phyloP scores from a whole-genome alignment of 2,329 filamentous ascomycete genomes.

The Xylariomycetidae sp. region DNA sequence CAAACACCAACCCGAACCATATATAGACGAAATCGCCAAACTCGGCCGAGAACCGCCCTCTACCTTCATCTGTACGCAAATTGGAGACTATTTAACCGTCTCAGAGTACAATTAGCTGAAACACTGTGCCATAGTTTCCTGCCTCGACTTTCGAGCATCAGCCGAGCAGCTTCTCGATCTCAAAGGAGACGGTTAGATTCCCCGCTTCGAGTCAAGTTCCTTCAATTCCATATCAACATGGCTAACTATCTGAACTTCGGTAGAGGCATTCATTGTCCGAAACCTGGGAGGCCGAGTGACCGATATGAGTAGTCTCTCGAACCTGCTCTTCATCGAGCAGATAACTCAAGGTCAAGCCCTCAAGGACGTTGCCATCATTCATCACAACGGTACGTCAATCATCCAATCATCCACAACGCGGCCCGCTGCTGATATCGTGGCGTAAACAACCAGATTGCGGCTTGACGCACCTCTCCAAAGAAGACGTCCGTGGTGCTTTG shows the following conservation, averaged over 20 bases:
- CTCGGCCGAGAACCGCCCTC: no score
- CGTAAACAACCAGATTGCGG: no score
- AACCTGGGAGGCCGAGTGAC: slow-evolving; percentile 1
- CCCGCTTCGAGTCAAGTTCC: no score
- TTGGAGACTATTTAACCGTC: background rate
- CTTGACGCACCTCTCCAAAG: background rate
- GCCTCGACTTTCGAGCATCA: slow-evolving; percentile 1
- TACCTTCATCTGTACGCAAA: background rate
- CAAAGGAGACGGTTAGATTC: background rate
- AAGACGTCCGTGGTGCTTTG: background rate
- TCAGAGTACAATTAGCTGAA: background rate
- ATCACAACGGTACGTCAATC: background rate
- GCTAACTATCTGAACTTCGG: background rate
- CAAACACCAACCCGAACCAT: no score
- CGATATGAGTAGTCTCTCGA: background rate
- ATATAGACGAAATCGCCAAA: no score
- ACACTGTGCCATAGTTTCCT: background rate
- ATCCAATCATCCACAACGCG: no score
- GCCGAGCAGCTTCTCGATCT: slow-evolving; percentile 1
- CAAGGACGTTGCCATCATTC: slow-evolving; percentile 2
- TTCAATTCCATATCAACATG: no score
- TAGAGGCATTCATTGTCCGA: background rate
- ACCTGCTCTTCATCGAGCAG: slow-evolving; percentile 1
- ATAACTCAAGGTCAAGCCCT: background rate
- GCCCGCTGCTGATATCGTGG: no score